Conservation (phyloP, 1,284 basidiomycete genomes). For the Tilletia walkeri region DNA sequence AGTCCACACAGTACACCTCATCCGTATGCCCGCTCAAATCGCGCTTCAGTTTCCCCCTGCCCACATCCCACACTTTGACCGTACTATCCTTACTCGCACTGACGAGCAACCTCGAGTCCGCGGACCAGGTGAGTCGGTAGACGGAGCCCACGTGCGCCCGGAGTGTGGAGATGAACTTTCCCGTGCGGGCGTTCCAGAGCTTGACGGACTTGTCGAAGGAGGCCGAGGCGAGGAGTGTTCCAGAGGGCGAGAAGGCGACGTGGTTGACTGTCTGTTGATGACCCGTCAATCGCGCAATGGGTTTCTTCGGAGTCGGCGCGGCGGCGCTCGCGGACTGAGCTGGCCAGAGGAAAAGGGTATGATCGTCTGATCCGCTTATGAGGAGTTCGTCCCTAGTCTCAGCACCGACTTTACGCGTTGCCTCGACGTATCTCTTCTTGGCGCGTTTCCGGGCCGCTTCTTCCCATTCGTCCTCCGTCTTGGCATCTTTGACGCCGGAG, state of each 20-base stretch:
- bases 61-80: constrained; percentile 59
- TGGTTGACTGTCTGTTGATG: constrained; percentile 95
- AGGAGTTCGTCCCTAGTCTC: constrained; percentile 66
- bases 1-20: constrained; percentile 89
- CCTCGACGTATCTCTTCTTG: constrained; percentile 67
- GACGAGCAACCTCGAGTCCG: constrained; percentile 84
- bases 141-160: constrained; percentile 92
- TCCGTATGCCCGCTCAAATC: constrained; percentile 95
- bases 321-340: constrained; percentile 68
- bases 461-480: constrained; percentile 23
- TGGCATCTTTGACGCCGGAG: neutral
- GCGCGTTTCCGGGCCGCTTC: constrained; percentile 21
- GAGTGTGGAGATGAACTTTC: constrained; percentile 72
- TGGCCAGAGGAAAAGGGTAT: constrained; percentile 63
- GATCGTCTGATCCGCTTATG: constrained; percentile 89
- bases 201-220: constrained; percentile 89
- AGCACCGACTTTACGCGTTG: constrained; percentile 59
- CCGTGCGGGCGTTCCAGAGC: constrained; percentile 77
- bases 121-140: constrained; percentile 90
- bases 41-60: constrained; percentile 72
- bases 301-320: constrained; percentile 75
- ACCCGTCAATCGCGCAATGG: constrained; percentile 81
- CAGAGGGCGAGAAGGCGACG: constrained; percentile 92
- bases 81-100: constrained; percentile 95
- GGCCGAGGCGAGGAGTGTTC: constrained; percentile 82